These are phyloP conservation scores for Carex sylvatica DNA, from an alignment of 202 grass and related monocot genomes.

Conservation along the genomic window DNA sequence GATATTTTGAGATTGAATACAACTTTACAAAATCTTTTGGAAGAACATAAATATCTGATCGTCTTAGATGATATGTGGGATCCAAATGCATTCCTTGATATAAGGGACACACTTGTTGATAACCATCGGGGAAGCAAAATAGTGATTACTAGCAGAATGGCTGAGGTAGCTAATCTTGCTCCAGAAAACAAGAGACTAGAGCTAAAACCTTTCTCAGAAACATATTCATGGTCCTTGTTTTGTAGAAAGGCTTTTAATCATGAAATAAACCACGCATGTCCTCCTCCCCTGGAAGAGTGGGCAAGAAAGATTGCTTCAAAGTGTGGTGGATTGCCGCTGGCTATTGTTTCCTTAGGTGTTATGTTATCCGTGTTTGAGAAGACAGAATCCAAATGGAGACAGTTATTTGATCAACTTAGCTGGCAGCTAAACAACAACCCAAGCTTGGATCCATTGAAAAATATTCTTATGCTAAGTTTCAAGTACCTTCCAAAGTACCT, in stretches of 20 bases:
- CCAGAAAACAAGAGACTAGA: slow-evolving; percentile 3
- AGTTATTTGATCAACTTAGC: slow-evolving; percentile 31
- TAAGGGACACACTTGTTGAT: slow-evolving; percentile 21
- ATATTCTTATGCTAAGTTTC: slow-evolving; percentile 34
- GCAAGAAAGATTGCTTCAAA: slow-evolving; percentile 29
- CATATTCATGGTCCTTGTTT: slow-evolving; percentile 39
- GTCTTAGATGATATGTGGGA: slow-evolving; percentile 51
- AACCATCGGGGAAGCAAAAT: slow-evolving; percentile 31
- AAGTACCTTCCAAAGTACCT: slow-evolving; percentile 22
- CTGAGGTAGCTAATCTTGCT: slow-evolving; percentile 31
- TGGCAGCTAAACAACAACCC: slow-evolving; percentile 36
- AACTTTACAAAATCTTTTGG: too few species aligned
- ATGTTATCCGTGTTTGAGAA: slow-evolving; percentile 24
- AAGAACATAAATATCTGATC: slow-evolving; percentile 28
- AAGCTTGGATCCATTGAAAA: neutral
- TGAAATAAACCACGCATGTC: slow-evolving; percentile 4
- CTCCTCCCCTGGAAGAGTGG: neutral
- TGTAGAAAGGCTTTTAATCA: slow-evolving; percentile 35
- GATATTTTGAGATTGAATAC: too few species aligned
- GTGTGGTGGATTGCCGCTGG: slow-evolving; percentile 50
- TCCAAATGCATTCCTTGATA: neutral
- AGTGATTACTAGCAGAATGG: slow-evolving; percentile 40
- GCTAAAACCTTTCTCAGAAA: neutral
- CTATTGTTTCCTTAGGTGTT: slow-evolving; percentile 40
- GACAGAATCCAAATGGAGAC: slow-evolving; percentile 18